Base-by-base conservation (phyloP, 1,284 basidiomycete species). In the Sphaerobolus stellatus region DNA sequence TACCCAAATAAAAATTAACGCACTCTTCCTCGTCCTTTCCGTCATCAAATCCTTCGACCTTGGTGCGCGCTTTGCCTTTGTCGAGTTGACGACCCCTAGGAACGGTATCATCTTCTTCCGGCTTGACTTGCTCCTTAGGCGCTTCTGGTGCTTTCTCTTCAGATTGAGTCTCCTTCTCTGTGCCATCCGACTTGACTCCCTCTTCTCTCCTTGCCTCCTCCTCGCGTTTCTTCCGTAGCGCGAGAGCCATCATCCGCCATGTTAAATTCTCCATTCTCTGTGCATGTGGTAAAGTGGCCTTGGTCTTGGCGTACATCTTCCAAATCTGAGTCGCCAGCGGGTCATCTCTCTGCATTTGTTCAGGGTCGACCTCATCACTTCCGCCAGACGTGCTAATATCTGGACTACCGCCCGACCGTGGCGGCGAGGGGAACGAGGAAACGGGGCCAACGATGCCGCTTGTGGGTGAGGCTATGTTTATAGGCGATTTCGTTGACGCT, bases 181-280 rank as follows among this genome's bases (percentile, higher is more conserved):
- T 16, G 11, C 13, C 9, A 43, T 43, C 41, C 18, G 18, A 43
- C 4, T 43, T 43, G 41, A 81, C 11, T 43, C 27, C 41, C 22
- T 25, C 13, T 20, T 43, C 79, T 60, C 78, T 56, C 58, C 52
- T 61, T 56, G 71, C 85, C 65, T 83, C 92, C 54, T 84, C 86
- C 53, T 82, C 87, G 71, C 81, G 88, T 75, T 90, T 88, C 77
- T 92, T 94, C 75, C 90, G 88, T 58, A 98, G 73, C 8, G 89
- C 90, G 66, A 99, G 77, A 41, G 94, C 90, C 95, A 98, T 98
- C 92, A 98, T 92, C 58, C 97, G 77, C 96, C 96, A 98, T 0
- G 94, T 97, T 50, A 98, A 70, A 67, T 97, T 98, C 75, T 98
- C 96, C 93, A 98, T 95, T 61, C 94, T 77, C 68, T 94, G 92